phyloP scores from a whole-genome alignment of 2,329 filamentous ascomycete species.

The Zymoseptoria crescenta region DNA sequence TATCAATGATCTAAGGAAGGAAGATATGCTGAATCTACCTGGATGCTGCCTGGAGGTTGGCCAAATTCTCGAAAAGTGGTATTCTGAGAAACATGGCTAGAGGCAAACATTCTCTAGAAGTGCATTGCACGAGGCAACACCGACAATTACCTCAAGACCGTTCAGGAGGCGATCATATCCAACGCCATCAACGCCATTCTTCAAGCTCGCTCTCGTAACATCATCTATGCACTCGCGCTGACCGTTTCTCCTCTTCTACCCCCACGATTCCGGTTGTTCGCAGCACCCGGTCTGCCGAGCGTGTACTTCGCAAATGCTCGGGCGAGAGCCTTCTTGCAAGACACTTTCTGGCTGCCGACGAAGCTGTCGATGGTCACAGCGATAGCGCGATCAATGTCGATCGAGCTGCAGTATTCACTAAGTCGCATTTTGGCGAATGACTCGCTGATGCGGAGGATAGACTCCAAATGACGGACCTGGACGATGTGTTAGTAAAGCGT shows the following conservation, averaged over 20 bases:
- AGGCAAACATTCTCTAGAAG: background rate
- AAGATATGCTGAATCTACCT: background rate
- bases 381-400: conserved; percentile 94
- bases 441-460: conserved; percentile 92
- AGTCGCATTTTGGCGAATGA: conserved; percentile 95
- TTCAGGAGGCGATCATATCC: background rate
- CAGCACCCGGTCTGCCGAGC: conserved; percentile 37
- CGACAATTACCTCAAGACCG: background rate
- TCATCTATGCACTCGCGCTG: conserved; percentile 16
- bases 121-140: background rate
- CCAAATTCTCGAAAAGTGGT: background rate
- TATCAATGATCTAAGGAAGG: background rate
- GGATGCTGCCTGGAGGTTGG: background rate
- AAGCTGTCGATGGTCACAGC: conserved; percentile 95
- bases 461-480: conserved; percentile 92
- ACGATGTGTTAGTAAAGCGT: background rate
- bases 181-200: background rate
- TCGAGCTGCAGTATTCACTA: conserved; percentile 84
- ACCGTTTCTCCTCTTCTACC: conserved; percentile 13
- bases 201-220: background rate
- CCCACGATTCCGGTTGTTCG: conserved; percentile 20
- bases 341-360: conserved; percentile 91
- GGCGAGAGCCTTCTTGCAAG: conserved; percentile 91
- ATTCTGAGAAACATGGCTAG: background rate
- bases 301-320: conserved; percentile 92